Base-by-base conservation (phyloP, 805 yeast species). In the Grigorovia transvaalensis region DNA sequence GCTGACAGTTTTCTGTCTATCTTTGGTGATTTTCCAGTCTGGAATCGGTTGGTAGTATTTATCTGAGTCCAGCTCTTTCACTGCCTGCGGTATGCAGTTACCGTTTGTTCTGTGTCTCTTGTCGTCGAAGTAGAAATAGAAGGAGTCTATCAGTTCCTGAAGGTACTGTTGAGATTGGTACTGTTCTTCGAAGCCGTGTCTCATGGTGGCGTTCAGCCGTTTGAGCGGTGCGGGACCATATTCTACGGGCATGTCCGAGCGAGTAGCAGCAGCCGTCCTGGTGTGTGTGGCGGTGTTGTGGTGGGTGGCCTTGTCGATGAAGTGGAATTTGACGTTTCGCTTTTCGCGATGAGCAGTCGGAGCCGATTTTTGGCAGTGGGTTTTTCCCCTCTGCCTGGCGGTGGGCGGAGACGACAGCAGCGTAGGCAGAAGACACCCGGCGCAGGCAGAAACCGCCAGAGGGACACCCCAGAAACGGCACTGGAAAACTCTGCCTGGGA, bases 41-140 rank as follows among this genome's bases (percentile, higher is more conserved):
- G 80, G 69, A 2, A 86, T 83, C 3, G 88, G 84, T 63, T 84
- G 87, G 65, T 77, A 82, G 56, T 77, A 78, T 12, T 59, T 57
- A 46, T 76, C 74, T 23, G 65, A 68, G 51, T 76, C 76, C 27
- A 64, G 61, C 13, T 57, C 56, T 56, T 75, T 76, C 60, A 79
- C 82, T 33, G 75, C 81, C 9, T 74, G 78, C 1, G 81, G 71
- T 8, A 77, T 71, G 1, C 96, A 96, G 60, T 81, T 85, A 19
- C 96, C 96, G 54, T 88, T 86, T 1, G 96, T 85, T 57, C 82
- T 85, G 65, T 93, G 96, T 48, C 98, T 79, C 65, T 93, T 91
- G 62, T 88, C 91, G 63, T 89, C 96, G 64, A 78, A 91, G 68
- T 93, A 93, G 51, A 85, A 82, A 66, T 80, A 84, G 70, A 86